Evolutionary conservation across 2,329 filamentous ascomycete genomes (phyloP).

Genomic region (Neospermospora avenae): DNA sequence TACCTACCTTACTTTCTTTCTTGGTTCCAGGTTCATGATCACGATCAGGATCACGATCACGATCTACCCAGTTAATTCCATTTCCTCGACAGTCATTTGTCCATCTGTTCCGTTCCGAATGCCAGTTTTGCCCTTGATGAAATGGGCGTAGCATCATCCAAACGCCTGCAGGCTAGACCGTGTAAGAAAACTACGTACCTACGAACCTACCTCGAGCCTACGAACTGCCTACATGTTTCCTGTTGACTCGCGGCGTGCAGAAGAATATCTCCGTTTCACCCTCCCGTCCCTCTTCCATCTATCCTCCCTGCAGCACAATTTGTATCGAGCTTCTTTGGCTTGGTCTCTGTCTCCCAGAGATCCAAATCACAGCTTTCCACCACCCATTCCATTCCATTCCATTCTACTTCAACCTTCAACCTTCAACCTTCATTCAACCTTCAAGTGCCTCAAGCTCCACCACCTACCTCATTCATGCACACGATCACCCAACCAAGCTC

Average conservation of each 20-base stretch:
- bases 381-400: no score
- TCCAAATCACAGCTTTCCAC: no score
- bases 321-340: no score
- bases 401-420: neutral
- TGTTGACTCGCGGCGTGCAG: neutral
- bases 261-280: neutral
- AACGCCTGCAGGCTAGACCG: neutral
- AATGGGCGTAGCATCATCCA: neutral
- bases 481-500: slow-evolving; percentile 8
- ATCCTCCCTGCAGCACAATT: no score
- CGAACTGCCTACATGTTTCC: no score
- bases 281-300: no score
- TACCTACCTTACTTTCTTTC: no score
- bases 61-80: no score
- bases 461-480: neutral
- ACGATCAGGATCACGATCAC: neutral
- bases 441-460: neutral
- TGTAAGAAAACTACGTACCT: neutral
- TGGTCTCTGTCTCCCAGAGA: no score
- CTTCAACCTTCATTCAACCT: neutral
- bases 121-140: neutral
- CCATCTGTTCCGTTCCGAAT: no score
- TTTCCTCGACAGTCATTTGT: no score
- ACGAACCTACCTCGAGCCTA: neutral
- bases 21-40: slow-evolving; percentile 1